Conservation (phyloP, 805 yeast species). For the Myxozyma neotropica region DNA sequence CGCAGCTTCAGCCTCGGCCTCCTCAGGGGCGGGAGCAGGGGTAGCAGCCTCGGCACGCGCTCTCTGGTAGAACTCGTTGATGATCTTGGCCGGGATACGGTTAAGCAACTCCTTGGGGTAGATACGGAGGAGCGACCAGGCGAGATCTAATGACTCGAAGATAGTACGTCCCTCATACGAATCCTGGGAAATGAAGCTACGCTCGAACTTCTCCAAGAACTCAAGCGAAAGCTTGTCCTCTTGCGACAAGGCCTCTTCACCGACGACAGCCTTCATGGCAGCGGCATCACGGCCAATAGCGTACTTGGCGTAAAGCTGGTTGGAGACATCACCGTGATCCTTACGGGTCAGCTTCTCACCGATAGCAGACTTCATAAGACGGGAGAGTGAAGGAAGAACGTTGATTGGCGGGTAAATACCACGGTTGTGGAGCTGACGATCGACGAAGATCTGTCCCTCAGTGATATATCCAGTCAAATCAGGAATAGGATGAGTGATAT, state of each 20-base stretch:
- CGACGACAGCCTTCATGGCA: slow-evolving; percentile 99
- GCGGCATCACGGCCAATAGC: slow-evolving; percentile 99
- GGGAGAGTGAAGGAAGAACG: slow-evolving; percentile 94
- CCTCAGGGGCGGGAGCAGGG: slow-evolving; percentile 25
- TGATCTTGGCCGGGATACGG: slow-evolving; percentile 96
- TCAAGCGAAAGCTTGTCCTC: slow-evolving; percentile 97
- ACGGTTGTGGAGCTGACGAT: slow-evolving; percentile 92
- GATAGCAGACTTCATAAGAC: slow-evolving; percentile 98
- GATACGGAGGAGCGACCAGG: slow-evolving; percentile 97
- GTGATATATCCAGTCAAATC: slow-evolving; percentile 99
- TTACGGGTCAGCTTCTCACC: slow-evolving; percentile 99
- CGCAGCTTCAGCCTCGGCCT: slow-evolving; percentile 9
- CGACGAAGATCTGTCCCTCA: slow-evolving; percentile 97
- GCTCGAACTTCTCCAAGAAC: slow-evolving; percentile 96
- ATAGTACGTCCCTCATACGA: slow-evolving; percentile 94
- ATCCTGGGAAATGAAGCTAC: slow-evolving; percentile 93
- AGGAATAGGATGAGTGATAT: slow-evolving; percentile 99
- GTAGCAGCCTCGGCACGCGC: slow-evolving; percentile 32
- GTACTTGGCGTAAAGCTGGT: slow-evolving; percentile 97
- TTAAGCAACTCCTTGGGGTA: slow-evolving; percentile 98
- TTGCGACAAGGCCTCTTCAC: slow-evolving; percentile 97
- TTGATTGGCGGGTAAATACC: slow-evolving; percentile 99
- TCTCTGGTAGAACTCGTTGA: slow-evolving; percentile 87
- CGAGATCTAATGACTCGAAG: slow-evolving; percentile 94
- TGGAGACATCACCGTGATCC: slow-evolving; percentile 99